A percentile compares a stretch with the other conserved stretches of the same genome.
Evolutionary conservation across 306 rosid species (phyloP).

Genomic region (Vigna trinervia): DNA sequence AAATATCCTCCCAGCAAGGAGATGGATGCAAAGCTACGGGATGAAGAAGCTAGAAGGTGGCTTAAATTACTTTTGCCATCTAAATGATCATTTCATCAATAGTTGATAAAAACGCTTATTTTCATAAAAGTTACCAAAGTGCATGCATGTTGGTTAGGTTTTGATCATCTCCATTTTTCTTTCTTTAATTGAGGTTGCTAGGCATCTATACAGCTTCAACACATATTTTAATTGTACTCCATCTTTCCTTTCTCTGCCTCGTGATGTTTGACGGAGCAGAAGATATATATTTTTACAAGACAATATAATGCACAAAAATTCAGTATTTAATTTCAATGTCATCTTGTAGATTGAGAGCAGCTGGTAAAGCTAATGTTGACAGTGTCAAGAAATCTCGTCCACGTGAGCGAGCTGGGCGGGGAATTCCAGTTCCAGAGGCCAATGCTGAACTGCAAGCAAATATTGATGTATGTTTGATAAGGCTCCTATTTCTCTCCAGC

Average conservation of each 20-base stretch:
- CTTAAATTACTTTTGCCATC: slow-evolving; percentile 41
- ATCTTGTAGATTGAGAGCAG: slow-evolving; percentile 85
- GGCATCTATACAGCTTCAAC: slow-evolving; percentile 6
- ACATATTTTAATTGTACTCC: slow-evolving; percentile 3
- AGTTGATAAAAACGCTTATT: slow-evolving; percentile 29
- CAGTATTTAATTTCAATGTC: slow-evolving; percentile 45
- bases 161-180: neutral
- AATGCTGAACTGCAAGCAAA: slow-evolving; percentile 96
- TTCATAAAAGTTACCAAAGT: neutral
- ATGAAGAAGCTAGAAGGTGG: slow-evolving; percentile 98
- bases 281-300: slow-evolving; percentile 15
- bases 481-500: slow-evolving; percentile 30
- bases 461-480: slow-evolving; percentile 74
- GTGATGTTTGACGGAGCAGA: slow-evolving; percentile 3
- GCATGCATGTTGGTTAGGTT: slow-evolving; percentile 19
- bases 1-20: slow-evolving; percentile 99
- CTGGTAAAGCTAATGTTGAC: slow-evolving; percentile 78
- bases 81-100: slow-evolving; percentile 11
- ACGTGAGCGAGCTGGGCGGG: slow-evolving; percentile 81
- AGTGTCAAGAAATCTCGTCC: slow-evolving; percentile 84
- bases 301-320: slow-evolving; percentile 15
- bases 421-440: slow-evolving; percentile 87
- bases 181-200: neutral
- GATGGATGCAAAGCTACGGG: slow-evolving; percentile 98
- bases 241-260: slow-evolving; percentile 18